Evolutionary conservation across 192 early-diverging fungal species (phyloP), one percentile per base, ranked within the genome.

Genomic region (Geranomyces michiganensis): DNA sequence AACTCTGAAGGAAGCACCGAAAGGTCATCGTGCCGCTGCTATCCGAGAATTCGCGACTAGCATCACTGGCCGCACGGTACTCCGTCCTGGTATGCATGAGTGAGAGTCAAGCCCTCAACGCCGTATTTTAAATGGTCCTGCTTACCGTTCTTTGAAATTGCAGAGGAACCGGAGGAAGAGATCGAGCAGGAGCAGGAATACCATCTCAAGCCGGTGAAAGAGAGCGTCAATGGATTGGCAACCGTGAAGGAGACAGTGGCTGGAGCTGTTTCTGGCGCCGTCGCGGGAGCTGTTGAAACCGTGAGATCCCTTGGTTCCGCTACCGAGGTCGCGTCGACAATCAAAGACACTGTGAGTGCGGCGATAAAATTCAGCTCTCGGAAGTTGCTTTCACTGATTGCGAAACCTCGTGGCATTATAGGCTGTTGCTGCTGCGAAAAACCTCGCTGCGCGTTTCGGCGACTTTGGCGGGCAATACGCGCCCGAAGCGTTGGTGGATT

Each of bases 391-490:
- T n/a, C n/a, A n/a, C n/a, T n/a, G n/a, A n/a, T n/a, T n/a, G n/a
- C n/a, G n/a, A n/a, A n/a, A n/a, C n/a, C n/a, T n/a, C n/a, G n/a
- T n/a, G n/a, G n/a, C 3, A 53, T 15, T 26, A 3, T 26, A 53
- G 51, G 58, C 58, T 60, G 58, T 60, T 2, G 31, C 58, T 31
- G 58, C 58, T 21, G 56, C 45, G 3, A 55, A 49, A 24, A 47
- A 21, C 67, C 74, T 96, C 7, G 83, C 88, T 6, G 78, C 89
- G 56, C 91, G 94, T 24, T 99, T 94, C 73, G 97, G 97, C 69
- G 87, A 93, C 43, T 99, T 93, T 79, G 97, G 97, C 73, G 97
- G 97, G 24, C 94, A 94, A 73, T 99, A 99, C 79, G 92, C 97
- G 7, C 94, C 97, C 12, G 97, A 99, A 77, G 91, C 97, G n/a